Conservation (phyloP, 202 grass and related monocot genomes). For the Elaeis oleifera region DNA sequence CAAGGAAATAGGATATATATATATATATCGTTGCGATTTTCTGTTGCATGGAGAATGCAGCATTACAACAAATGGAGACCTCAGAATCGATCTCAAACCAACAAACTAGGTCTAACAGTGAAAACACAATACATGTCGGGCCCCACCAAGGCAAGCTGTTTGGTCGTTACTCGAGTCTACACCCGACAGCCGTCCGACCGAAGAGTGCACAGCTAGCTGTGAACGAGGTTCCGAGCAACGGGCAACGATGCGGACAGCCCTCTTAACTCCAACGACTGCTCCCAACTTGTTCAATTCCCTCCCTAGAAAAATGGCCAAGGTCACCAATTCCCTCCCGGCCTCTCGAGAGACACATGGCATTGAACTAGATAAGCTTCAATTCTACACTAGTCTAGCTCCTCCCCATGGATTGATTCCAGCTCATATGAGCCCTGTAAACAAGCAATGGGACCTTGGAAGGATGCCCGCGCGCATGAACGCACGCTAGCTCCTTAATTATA, state of each 20-base stretch:
- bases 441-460: neutral
- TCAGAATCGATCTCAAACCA: neutral
- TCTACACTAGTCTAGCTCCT: neutral
- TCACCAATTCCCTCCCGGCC: neutral
- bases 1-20: no score
- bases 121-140: neutral
- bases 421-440: neutral
- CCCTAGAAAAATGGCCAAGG: no score
- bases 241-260: conserved; percentile 28
- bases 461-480: neutral
- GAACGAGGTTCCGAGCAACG: neutral
- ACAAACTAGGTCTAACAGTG: neutral
- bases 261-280: conserved; percentile 19
- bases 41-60: no score
- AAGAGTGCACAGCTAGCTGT: conserved; percentile 21
- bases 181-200: conserved; percentile 35
- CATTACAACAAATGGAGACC: no score
- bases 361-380: neutral
- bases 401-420: neutral
- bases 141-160: neutral
- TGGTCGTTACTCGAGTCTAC: conserved; percentile 6
- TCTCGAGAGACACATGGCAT: neutral
- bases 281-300: no score
- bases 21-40: no score
- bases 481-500: neutral